A percentile compares a stretch with the other conserved stretches of the same genome.
Conservation (phyloP, 2,329 filamentous ascomycete genomes). For the Cordyceps militaris region DNA sequence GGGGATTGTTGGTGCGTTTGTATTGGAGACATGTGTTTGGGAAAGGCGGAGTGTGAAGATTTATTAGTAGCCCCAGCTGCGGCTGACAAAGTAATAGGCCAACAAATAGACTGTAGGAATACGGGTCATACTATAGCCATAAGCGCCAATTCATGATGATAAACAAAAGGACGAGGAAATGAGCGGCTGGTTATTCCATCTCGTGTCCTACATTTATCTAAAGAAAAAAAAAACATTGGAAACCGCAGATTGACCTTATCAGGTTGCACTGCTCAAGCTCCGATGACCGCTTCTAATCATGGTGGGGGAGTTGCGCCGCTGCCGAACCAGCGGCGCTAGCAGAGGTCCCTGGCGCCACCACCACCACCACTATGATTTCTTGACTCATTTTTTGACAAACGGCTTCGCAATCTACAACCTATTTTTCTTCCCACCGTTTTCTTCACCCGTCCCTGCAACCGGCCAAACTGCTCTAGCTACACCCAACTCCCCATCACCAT, state of each 20-base stretch:
- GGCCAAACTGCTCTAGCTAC: background rate
- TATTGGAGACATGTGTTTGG: too few species aligned
- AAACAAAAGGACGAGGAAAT: too few species aligned
- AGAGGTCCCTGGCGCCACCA: background rate
- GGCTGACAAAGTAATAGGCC: too few species aligned
- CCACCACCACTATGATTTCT: background rate
- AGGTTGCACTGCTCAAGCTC: background rate
- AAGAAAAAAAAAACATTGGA: too few species aligned
- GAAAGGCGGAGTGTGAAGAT: too few species aligned
- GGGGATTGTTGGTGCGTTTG: background rate
- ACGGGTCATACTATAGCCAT: too few species aligned
- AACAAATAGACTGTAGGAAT: too few species aligned
- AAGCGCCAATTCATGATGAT: too few species aligned
- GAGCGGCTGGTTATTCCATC: too few species aligned
- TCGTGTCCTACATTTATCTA: too few species aligned
- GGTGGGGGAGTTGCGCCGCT: background rate
- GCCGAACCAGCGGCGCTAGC: background rate
- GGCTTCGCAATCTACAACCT: background rate
- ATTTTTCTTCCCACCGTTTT: background rate
- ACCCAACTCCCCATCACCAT: slow-evolving; percentile 16
- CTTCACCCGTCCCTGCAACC: background rate
- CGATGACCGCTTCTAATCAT: slow-evolving; percentile 4
- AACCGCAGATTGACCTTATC: too few species aligned
- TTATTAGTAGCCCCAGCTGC: background rate
- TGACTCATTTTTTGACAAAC: background rate